Base-by-base conservation (phyloP, 192 early-diverging fungal genomes). In the Backusella tarrabulga region DNA sequence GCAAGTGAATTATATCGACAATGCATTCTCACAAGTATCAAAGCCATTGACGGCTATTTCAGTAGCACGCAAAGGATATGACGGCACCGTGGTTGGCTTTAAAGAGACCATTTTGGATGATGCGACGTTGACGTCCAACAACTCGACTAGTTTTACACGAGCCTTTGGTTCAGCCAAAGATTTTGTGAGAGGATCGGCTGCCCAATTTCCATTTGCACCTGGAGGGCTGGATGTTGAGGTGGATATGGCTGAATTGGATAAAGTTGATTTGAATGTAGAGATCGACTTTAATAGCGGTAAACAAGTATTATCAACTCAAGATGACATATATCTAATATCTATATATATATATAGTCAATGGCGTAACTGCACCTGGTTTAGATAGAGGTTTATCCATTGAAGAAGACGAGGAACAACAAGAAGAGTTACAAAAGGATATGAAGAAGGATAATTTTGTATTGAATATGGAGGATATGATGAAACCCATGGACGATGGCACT, bases 161-260 rank as follows among this genome's bases (percentile, higher is more conserved):
- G 86, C 87, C 15, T 86, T 91, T 69, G 85, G 86, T 1, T 81
- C 78, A 4, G 60, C 83, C 23, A 73, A 85, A n/a, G 86, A 92
- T 75, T 95, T 93, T 76, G 93, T 95, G 1, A 85, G 90, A 15
- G 94, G 95, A 12, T 83, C 82, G 23, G 88, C 90, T 3, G 84
- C 88, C 6, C 87, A 90, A 66, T 85, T 92, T 66, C 95, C 94
- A 1, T 96, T 96, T 79, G 87, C 91, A 5, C 94, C 94, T 5
- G 95, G 93, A 76, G 92, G 93, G 21, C 79, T 92, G 73, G 91
- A 87, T 32, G 34, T 73, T 3, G 85, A 87, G 74, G 85, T 83
- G 38, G 78, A 54, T 36, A 66, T 68, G 29, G 71, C 36, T 9
- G 78, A 88, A 8, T 34, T 79, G 1, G 73, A 84, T 29, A 68